A percentile compares a stretch with the other conserved stretches of the same genome.
Evolutionary conservation across 495 filamentous ascomycete genomes (phyloP).

Genomic region (Lasiosphaeriaceae sp.): DNA sequence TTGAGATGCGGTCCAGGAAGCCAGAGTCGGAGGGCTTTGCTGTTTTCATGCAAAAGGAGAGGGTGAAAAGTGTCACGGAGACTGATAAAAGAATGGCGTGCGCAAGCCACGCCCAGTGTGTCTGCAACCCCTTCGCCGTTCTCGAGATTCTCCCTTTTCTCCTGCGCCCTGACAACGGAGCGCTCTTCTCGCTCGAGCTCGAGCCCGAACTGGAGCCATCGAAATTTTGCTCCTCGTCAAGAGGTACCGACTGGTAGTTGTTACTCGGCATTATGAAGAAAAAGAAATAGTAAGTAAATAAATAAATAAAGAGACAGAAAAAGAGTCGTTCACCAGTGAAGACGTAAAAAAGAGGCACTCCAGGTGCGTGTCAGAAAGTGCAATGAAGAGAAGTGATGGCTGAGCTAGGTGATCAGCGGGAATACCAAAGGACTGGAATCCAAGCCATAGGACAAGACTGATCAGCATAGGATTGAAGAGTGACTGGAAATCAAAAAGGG

Average conservation of each 20-base stretch:
- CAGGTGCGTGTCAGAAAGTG: conserved; percentile 28
- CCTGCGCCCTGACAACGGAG: conserved; percentile 9
- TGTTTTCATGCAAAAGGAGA: conserved; percentile 36
- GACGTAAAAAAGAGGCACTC: conserved; percentile 29
- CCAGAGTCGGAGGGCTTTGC: conserved; percentile 7
- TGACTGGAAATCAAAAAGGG: not conserved
- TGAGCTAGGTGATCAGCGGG: conserved; percentile 5
- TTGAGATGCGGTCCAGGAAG: conserved; percentile 11
- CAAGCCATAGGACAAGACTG: conserved; percentile 1
- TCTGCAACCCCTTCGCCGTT: not conserved
- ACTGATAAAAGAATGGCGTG: conserved; percentile 40
- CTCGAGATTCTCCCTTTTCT: not conserved
- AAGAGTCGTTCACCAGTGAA: conserved; percentile 6
- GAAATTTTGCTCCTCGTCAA: conserved; percentile 37
- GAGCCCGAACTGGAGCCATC: conserved; percentile 12
- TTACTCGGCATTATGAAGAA: conserved; percentile 24
- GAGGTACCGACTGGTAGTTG: conserved; percentile 29
- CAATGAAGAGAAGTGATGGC: conserved; percentile 20
- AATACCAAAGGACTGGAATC: not conserved
- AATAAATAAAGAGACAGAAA: conserved; percentile 8
- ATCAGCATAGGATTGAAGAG: conserved; percentile 12
- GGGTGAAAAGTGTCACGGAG: conserved; percentile 39
- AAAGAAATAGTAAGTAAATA: conserved; percentile 8
- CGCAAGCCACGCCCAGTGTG: conserved; percentile 40
- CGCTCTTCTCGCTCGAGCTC: conserved; percentile 20